A percentile compares a stretch with the other conserved stretches of the same genome.
Evolutionary conservation across 106 monocot genomes (phyloP).

Genomic region (Cymbidium sinense): DNA sequence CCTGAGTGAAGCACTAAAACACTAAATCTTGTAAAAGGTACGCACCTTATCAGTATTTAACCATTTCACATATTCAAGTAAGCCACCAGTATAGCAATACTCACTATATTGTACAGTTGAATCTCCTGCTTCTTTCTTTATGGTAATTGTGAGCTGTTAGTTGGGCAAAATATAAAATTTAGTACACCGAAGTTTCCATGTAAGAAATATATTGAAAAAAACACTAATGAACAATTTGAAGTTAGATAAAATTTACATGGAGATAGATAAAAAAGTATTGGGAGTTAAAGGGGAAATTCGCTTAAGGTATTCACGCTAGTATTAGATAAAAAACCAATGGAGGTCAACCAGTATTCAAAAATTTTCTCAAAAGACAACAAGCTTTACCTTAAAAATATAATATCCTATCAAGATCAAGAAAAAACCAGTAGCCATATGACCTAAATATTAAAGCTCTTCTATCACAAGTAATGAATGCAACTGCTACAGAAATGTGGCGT

Average conservation of each 20-base stretch:
- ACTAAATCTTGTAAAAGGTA: neutral
- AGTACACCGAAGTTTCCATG: neutral
- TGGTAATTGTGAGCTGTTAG: slow-evolving; percentile 75
- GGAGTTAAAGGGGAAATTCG: neutral
- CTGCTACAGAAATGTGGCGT: neutral
- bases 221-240: neutral
- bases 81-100: slow-evolving; percentile 87
- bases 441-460: too few relatives aligned
- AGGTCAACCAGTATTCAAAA: neutral
- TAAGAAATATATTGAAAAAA: neutral
- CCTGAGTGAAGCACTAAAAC: neutral
- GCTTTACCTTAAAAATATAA: neutral
- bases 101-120: slow-evolving; percentile 58
- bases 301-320: neutral
- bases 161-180: neutral
- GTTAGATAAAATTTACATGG: neutral
- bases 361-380: neutral
- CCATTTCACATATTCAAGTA: slow-evolving; percentile 95
- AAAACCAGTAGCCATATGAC: neutral
- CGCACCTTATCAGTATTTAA: slow-evolving; percentile 91
- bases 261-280: neutral
- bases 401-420: neutral
- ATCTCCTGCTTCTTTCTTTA: slow-evolving; percentile 74
- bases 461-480: neutral
- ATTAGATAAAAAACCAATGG: neutral